A percentile compares a stretch with the other conserved stretches of the same genome.
Conservation (phyloP, 768 basidiomycete species). For the Phlebiopsis flavidoalba region DNA sequence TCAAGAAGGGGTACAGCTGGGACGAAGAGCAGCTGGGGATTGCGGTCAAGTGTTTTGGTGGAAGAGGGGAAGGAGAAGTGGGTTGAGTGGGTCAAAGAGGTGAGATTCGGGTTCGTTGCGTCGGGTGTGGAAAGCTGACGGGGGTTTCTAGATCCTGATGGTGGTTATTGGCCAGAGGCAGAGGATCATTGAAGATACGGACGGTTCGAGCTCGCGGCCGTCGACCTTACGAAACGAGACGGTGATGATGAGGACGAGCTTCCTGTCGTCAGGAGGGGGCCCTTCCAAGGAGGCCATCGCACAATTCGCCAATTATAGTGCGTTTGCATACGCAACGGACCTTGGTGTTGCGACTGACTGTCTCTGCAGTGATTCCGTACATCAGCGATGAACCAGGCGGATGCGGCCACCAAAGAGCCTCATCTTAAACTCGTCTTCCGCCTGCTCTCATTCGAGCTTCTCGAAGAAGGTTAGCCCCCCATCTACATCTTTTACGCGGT, state of each 20-base stretch:
- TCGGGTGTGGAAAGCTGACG: background rate
- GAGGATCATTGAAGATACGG: constrained; percentile 57
- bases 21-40: constrained; percentile 88
- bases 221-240: constrained; percentile 28
- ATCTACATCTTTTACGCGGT: background rate
- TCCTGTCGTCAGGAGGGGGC: constrained; percentile 25
- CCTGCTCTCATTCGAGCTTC: constrained; percentile 64
- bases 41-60: constrained; percentile 65
- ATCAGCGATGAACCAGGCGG: constrained; percentile 67
- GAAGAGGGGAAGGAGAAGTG: constrained; percentile 59
- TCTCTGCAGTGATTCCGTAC: constrained; percentile 64
- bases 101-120: constrained; percentile 34
- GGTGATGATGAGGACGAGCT: constrained; percentile 28
- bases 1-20: constrained; percentile 86
- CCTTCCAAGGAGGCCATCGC: constrained; percentile 67
- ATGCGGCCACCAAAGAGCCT: constrained; percentile 72
- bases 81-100: constrained; percentile 79
- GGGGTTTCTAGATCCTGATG: constrained; percentile 46
- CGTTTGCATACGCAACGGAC: constrained; percentile 22
- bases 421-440: constrained; percentile 83
- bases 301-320: constrained; percentile 75
- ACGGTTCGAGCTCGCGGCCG: constrained; percentile 33
- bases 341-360: background rate
- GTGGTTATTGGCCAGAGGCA: constrained; percentile 55
- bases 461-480: constrained; percentile 55